Evolutionary conservation across 164 flowering plant genomes (phyloP).

Genomic region (Macadamia tetraphylla): DNA sequence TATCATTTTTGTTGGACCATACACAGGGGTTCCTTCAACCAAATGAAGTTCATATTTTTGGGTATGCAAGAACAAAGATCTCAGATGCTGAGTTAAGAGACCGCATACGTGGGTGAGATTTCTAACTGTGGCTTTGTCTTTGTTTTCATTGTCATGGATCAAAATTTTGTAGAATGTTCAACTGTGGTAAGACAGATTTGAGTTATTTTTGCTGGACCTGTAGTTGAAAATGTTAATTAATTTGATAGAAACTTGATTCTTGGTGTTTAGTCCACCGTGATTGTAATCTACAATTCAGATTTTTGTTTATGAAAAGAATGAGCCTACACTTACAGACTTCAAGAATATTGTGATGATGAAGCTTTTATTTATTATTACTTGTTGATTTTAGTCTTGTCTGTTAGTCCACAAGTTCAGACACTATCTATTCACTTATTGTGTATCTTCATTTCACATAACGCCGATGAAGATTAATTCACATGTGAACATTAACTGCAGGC

Average conservation of each 20-base stretch:
- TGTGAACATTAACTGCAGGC: conserved; percentile 37
- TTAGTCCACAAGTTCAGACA: background rate
- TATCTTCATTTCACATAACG: background rate
- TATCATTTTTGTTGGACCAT: conserved; percentile 3
- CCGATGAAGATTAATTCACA: conserved; percentile 3
- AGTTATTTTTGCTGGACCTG: no score
- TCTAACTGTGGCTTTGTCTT: conserved; percentile 2
- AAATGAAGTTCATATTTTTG: conserved; percentile 85
- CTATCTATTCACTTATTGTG: background rate
- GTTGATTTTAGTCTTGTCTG: background rate
- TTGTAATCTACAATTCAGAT: background rate
- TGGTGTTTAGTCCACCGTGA: background rate
- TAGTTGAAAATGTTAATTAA: no score
- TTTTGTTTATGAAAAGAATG: background rate
- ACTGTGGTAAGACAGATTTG: no score
- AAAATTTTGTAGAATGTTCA: no score
- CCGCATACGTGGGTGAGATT: conserved; percentile 75
- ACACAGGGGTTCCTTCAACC: conserved; percentile 71
- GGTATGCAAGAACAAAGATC: conserved; percentile 88
- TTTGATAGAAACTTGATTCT: background rate
- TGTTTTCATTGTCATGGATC: no score
- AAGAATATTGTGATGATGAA: no score
- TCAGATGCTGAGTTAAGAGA: conserved; percentile 69
- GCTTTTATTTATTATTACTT: no score
- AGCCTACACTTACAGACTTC: no score